Evolutionary conservation across 2,329 filamentous ascomycete species (phyloP).

Genomic region (Hypoxylon sp.): DNA sequence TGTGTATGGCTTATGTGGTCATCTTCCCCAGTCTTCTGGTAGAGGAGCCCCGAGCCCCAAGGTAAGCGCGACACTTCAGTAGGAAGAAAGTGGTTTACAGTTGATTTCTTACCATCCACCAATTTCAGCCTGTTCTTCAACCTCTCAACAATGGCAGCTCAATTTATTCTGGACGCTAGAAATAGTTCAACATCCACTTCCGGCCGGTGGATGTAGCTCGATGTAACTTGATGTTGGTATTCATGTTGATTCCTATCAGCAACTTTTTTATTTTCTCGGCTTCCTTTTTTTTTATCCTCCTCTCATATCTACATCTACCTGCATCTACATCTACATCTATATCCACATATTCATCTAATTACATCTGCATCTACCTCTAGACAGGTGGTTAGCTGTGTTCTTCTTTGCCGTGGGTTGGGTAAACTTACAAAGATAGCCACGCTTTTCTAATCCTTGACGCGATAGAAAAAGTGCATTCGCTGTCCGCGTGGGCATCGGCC

Average conservation of each 20-base stretch:
- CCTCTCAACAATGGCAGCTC: slow-evolving; percentile 25
- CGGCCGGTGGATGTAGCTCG: slow-evolving; percentile 5
- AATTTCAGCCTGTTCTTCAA: slow-evolving; percentile 36
- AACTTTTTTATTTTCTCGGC: slow-evolving; percentile 10
- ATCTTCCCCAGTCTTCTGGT: slow-evolving; percentile 21
- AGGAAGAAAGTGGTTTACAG: neutral
- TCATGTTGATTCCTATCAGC: slow-evolving; percentile 3
- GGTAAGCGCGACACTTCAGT: neutral
- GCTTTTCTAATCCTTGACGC: slow-evolving; percentile 14
- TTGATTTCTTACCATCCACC: slow-evolving; percentile 4
- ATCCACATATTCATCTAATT: too few species aligned
- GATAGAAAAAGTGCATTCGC: slow-evolving; percentile 8
- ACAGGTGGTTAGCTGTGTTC: slow-evolving; percentile 12
- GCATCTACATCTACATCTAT: too few species aligned
- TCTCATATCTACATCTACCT: too few species aligned
- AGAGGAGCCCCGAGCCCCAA: slow-evolving; percentile 12
- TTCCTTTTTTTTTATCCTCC: too few species aligned
- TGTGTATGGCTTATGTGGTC: too few species aligned
- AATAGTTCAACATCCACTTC: slow-evolving; percentile 9
- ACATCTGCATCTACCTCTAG: too few species aligned
- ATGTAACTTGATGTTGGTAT: slow-evolving; percentile 10
- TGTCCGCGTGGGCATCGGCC: slow-evolving; percentile 7
- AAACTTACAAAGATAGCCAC: slow-evolving; percentile 19
- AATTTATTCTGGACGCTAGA: slow-evolving; percentile 14
- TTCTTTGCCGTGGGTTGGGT: slow-evolving; percentile 33